Evolutionary conservation across 78 protist species (phyloP).

Genomic region (Capsaspora owczarzaki): DNA sequence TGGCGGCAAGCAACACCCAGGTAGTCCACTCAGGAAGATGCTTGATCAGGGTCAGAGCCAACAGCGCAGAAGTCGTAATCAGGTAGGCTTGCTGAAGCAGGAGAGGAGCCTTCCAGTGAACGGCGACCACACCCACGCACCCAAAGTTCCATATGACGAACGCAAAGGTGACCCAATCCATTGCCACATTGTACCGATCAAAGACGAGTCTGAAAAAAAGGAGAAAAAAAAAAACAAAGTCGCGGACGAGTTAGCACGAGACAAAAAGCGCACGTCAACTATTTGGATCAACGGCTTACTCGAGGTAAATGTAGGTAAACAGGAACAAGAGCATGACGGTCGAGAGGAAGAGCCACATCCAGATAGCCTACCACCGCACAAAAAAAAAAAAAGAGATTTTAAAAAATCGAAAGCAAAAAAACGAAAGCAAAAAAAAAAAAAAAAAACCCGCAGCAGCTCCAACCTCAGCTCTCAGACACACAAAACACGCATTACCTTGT

Average conservation of each 20-base stretch:
- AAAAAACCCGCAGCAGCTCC: not conserved
- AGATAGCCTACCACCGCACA: not conserved
- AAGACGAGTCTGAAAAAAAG: not conserved
- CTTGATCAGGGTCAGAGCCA: conserved; percentile 45
- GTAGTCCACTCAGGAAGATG: conserved; percentile 80
- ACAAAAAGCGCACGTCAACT: not conserved
- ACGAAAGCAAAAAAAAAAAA: not conserved
- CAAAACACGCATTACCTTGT: conserved; percentile 26
- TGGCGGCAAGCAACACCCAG: conserved; percentile 68
- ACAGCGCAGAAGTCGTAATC: conserved; percentile 32
- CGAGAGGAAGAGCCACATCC: conserved; percentile 10
- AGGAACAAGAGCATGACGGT: not conserved
- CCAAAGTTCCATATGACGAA: conserved; percentile 76
- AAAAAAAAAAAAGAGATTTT: not conserved
- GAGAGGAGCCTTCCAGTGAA: conserved; percentile 73
- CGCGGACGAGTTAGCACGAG: not conserved
- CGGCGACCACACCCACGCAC: conserved; percentile 60
- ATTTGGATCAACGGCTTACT: not conserved
- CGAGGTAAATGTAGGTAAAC: conserved; percentile 1
- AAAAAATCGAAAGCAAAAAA: not conserved
- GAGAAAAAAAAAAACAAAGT: not conserved
- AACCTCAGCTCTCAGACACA: not conserved
- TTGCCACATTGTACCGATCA: conserved; percentile 1
- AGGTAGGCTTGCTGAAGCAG: conserved; percentile 63
- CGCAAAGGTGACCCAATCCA: conserved; percentile 50